Base-by-base conservation (phyloP, 371 early-diverging fungal species). In the Nematocida sp. region DNA sequence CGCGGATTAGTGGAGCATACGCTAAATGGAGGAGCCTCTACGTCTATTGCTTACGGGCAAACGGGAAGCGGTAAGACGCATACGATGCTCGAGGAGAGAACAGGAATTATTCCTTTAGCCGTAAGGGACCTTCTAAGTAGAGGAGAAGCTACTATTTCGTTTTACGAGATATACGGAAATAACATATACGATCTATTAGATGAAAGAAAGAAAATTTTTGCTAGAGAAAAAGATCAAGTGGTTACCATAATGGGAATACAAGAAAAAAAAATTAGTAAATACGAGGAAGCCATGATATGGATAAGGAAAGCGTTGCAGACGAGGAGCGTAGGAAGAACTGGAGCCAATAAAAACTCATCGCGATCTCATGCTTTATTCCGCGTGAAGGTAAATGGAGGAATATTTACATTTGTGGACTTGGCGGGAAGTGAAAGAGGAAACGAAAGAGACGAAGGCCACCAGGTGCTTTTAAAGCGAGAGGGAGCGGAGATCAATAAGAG, bases 31-130 rank as follows among this genome's bases (percentile, higher is more conserved):
- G 95, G 95, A 49, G 93, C 60, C 32, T 61, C 75, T 50, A 71
- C 75, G 0, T 71, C 60, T 55, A 95, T 98, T 86, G 97, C 95
- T 55, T 95, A 94, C 85, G 95, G 97, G 0, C 97, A 95, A 83
- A 95, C 97, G 9, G 96, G 95, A 75, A 89, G 90, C 53, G 99
- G 99, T 28, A 98, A 98, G 82, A 97, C 97, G 0, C 90, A 89
- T 82, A 98, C 99, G 0, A 96, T 97, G 97, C 60, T 68, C 2
- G 53, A 68, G 11, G 69, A 77, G 66, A 40, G 33, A 11, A 66
- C 48, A 0, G 78, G 69, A 13, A 51, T 94, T 88, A 92, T 94
- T 79, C 92, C 93, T 42, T 86, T 91, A 20, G 90, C 93, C 0
- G 89, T 93, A 1, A 81, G 86, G 50, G 86, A 88, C 36, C 85